A percentile compares a stretch with the other conserved stretches of the same genome.
Conservation (phyloP, 2,329 filamentous ascomycete species). For the Zopfia rhizophila region DNA sequence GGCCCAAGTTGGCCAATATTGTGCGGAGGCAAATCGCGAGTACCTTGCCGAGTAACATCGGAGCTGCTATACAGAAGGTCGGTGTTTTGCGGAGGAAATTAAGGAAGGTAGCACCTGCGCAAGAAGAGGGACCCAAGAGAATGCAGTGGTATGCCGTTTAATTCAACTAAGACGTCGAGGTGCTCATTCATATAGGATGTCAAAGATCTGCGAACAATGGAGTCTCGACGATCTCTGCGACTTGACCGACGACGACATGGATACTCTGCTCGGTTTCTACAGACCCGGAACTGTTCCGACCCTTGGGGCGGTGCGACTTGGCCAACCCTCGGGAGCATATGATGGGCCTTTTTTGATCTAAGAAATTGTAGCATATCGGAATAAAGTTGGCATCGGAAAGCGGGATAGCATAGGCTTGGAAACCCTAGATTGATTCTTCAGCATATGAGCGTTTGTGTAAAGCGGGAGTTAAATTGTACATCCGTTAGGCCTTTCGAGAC, state of each 20-base stretch:
- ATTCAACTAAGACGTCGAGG: conserved; percentile 2
- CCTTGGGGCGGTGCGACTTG: conserved; percentile 54
- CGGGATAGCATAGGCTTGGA: too few relatives aligned
- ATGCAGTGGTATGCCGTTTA: conserved; percentile 80
- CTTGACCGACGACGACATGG: conserved; percentile 85
- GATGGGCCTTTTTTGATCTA: conserved; percentile 59
- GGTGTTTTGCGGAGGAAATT: conserved; percentile 83
- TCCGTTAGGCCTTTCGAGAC: too few relatives aligned
- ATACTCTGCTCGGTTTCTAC: conserved; percentile 82
- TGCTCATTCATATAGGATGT: conserved; percentile 74
- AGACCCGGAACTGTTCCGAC: conserved; percentile 56
- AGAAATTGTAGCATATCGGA: conserved; percentile 1
- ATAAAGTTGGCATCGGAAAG: too few relatives aligned
- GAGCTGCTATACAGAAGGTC: conserved; percentile 85
- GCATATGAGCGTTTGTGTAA: too few relatives aligned
- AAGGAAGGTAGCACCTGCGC: conserved; percentile 76
- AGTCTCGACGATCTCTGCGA: conserved; percentile 84
- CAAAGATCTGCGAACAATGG: conserved; percentile 87
- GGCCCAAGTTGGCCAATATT: conserved; percentile 87
- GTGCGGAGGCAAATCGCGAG: conserved; percentile 84
- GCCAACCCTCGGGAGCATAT: conserved; percentile 54
- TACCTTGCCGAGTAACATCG: conserved; percentile 79
- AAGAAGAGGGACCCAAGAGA: conserved; percentile 81
- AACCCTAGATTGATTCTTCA: too few relatives aligned
- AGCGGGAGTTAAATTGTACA: too few relatives aligned